Conservation (phyloP, 495 filamentous ascomycete genomes). For the Penicillium mononematosum region DNA sequence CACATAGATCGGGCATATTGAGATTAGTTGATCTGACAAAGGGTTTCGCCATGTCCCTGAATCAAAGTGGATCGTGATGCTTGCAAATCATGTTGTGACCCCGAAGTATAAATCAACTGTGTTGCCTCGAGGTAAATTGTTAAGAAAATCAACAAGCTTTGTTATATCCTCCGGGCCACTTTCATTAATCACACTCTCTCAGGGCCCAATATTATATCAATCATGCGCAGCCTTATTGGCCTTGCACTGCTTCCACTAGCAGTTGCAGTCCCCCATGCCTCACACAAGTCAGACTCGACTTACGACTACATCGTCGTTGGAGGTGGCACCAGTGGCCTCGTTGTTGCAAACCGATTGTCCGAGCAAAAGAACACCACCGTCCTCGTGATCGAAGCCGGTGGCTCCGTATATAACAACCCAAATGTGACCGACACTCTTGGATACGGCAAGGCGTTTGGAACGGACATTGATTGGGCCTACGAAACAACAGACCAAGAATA, state of each 20-base stretch:
- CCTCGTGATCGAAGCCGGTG: slow-evolving; percentile 56
- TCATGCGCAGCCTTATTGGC: slow-evolving; percentile 17
- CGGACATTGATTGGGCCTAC: slow-evolving; percentile 54
- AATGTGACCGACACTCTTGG: slow-evolving; percentile 47
- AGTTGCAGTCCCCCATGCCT: slow-evolving; percentile 11
- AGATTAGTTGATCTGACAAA: background rate
- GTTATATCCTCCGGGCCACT: background rate
- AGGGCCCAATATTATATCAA: background rate
- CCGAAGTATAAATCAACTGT: background rate
- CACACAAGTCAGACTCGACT: background rate
- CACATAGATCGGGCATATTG: background rate
- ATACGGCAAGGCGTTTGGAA: slow-evolving; percentile 44
- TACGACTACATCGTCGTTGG: slow-evolving; percentile 54
- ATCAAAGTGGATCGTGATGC: background rate
- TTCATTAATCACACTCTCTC: background rate
- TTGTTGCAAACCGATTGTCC: slow-evolving; percentile 53
- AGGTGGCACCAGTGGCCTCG: slow-evolving; percentile 53
- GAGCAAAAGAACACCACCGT: slow-evolving; percentile 46
- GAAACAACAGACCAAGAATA: slow-evolving; percentile 44
- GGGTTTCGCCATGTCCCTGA: background rate
- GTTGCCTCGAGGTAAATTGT: background rate
- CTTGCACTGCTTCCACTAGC: slow-evolving; percentile 21
- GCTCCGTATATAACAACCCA: slow-evolving; percentile 45
- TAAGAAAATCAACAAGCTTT: background rate
- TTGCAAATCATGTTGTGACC: background rate